phyloP scores from a whole-genome alignment of 305 asterid species.

The Rubia peregrina region DNA sequence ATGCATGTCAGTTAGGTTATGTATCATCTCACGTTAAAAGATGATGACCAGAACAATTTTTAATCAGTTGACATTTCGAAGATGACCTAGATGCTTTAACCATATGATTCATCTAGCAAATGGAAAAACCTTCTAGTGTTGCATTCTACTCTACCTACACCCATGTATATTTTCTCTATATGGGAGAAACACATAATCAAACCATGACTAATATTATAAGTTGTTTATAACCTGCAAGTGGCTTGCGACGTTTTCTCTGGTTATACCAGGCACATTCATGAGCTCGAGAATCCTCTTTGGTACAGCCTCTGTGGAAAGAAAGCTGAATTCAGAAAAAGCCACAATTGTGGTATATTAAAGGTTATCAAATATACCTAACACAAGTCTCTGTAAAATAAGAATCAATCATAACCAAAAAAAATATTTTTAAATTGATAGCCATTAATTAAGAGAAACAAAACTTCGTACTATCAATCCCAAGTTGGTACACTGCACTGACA shows the following conservation, averaged over 20 bases:
- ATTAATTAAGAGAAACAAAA: conserved; percentile 1
- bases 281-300: conserved; percentile 80
- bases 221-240: conserved; percentile 62
- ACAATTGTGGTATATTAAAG: neutral
- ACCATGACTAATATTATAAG: conserved; percentile 3
- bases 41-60: neutral
- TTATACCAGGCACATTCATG: conserved; percentile 80
- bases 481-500: conserved; percentile 73
- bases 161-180: neutral
- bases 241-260: conserved; percentile 91
- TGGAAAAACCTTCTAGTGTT: neutral
- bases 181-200: neutral
- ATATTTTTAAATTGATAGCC: neutral
- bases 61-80: too few relatives aligned
- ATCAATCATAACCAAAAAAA: neutral
- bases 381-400: neutral
- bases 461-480: conserved; percentile 74
- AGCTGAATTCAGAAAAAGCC: conserved; percentile 2
- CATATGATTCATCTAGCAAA: neutral
- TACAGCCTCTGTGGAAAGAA: conserved; percentile 59
- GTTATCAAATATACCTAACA: neutral
- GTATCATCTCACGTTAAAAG: neutral
- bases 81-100: neutral
- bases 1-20: neutral
- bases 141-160: neutral